Evolutionary conservation across 2,329 filamentous ascomycete species (phyloP), one percentile per base, ranked within the genome.

Genomic region (Colletotrichum sp.): DNA sequence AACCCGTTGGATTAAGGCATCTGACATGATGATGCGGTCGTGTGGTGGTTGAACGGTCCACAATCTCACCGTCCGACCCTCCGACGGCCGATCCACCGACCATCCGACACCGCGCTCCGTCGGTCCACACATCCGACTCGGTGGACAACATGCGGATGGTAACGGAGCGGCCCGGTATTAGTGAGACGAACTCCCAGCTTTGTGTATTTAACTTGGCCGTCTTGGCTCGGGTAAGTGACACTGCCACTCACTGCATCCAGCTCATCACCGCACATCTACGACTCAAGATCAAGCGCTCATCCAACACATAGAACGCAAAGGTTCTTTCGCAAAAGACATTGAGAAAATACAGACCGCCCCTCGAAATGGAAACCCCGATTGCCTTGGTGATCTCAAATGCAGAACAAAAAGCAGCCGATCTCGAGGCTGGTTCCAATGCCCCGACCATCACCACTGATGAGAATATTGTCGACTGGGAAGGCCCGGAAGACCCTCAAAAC

Each of bases 391-490:
- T 32, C 4, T 63, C 59, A 15, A 21, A 21, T 32, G 18, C 65
- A 68, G 30, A 68, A 12, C 28, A 57, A 16, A 24, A 30, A 36
- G 21, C 44, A 9, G n/a, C 21, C 28, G 65, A 68, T n/a, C 10
- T 68, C 16, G 65, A 68, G 34, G 65, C 49, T 36, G 49, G 65
- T 21, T 59, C 65, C 7, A 21, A 68, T 13, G 28, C 65, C 16
- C 65, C 49, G 1, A 26, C 65, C 5, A 67, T 21, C 26, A 16
- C 18, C 24, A n/a, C 34, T 6, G 49, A 68, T 24, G 49, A 57
- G 26, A 63, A 63, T 13, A 6, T 91, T 15, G 89, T 93, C 16
- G 88, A 88, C 75, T 94, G 91, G 90, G 90, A 93, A 78, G 88
- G 89, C 1, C 87, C 89, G 0, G 82, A 90, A 71, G 91, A 93